A percentile compares a stretch with the other conserved stretches of the same genome.
These are phyloP conservation scores for Hura crepitans DNA, from an alignment of 441 rosid species.

Conservation along the genomic window DNA sequence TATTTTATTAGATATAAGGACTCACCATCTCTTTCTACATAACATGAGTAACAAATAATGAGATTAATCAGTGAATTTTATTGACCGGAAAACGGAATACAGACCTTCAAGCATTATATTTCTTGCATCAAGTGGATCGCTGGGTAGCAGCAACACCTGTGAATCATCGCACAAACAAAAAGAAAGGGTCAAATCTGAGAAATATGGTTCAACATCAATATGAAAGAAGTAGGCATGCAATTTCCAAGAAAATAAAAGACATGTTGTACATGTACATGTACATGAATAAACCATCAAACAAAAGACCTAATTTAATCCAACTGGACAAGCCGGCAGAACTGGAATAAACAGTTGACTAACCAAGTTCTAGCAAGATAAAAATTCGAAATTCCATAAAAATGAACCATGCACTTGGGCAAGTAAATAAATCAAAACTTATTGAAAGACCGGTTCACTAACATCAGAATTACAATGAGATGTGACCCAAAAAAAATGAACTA, in stretches of 20 bases:
- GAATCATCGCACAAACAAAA: constrained; percentile 14
- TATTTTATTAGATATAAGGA: background rate
- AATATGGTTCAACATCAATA: constrained; percentile 13
- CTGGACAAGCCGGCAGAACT: background rate
- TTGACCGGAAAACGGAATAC: constrained; percentile 8
- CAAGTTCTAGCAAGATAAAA: background rate
- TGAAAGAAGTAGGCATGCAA: background rate
- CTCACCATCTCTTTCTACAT: background rate
- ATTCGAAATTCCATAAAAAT: too few species aligned
- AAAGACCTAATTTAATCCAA: constrained; percentile 1
- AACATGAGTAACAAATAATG: background rate
- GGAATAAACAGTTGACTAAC: background rate
- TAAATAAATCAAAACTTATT: constrained; percentile 4
- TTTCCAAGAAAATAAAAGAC: background rate
- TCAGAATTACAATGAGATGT: constrained; percentile 1
- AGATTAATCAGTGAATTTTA: background rate
- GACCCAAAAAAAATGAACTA: constrained; percentile 8
- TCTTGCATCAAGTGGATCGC: constrained; percentile 89
- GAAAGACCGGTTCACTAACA: background rate
- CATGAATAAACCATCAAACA: constrained; percentile 1
- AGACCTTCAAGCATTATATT: constrained; percentile 97
- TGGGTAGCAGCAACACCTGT: constrained; percentile 78
- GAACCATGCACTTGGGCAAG: constrained; percentile 1
- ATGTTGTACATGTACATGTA: background rate
- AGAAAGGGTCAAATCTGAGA: background rate